phyloP scores from a whole-genome alignment of 768 basidiomycete genomes.

The Nidularia sp. region DNA sequence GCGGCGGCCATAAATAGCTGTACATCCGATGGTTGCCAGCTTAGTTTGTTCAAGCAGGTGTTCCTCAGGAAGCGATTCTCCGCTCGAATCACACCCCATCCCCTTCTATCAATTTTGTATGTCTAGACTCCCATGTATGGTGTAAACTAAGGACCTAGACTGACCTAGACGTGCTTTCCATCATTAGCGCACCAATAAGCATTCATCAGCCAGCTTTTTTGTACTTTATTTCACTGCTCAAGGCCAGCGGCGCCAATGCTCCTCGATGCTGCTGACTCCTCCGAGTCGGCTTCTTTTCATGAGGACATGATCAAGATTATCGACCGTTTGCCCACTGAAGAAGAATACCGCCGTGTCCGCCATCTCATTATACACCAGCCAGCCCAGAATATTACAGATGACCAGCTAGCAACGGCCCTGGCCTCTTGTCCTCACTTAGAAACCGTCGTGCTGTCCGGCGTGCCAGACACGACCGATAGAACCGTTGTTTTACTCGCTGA shows the following conservation, averaged over 20 bases:
- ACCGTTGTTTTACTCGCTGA: slow-evolving; percentile 62
- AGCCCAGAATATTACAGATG: slow-evolving; percentile 45
- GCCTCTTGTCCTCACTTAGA: slow-evolving; percentile 60
- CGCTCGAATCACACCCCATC: too few relatives aligned
- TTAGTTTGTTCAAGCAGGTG: too few relatives aligned
- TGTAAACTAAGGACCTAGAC: slow-evolving; percentile 17
- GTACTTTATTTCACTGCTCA: too few relatives aligned
- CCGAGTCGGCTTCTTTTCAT: slow-evolving; percentile 29
- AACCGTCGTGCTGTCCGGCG: slow-evolving; percentile 65
- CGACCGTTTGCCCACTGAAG: slow-evolving; percentile 56
- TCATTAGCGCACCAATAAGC: too few relatives aligned
- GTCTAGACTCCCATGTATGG: slow-evolving; percentile 7
- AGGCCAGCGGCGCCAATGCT: too few relatives aligned
- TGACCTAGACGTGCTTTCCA: slow-evolving; percentile 23
- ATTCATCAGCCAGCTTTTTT: too few relatives aligned
- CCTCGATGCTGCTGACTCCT: slow-evolving; percentile 3
- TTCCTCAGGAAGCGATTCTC: too few relatives aligned
- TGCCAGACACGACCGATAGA: slow-evolving; percentile 63
- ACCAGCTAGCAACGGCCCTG: slow-evolving; percentile 55
- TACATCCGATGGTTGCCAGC: too few relatives aligned
- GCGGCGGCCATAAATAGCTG: not conserved
- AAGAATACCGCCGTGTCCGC: slow-evolving; percentile 56
- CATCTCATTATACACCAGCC: slow-evolving; percentile 52
- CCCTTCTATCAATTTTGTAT: slow-evolving; percentile 3
- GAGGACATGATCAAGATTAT: slow-evolving; percentile 58